Base-by-base conservation (phyloP, 345 rosid species). In the Cardamine occulta region DNA sequence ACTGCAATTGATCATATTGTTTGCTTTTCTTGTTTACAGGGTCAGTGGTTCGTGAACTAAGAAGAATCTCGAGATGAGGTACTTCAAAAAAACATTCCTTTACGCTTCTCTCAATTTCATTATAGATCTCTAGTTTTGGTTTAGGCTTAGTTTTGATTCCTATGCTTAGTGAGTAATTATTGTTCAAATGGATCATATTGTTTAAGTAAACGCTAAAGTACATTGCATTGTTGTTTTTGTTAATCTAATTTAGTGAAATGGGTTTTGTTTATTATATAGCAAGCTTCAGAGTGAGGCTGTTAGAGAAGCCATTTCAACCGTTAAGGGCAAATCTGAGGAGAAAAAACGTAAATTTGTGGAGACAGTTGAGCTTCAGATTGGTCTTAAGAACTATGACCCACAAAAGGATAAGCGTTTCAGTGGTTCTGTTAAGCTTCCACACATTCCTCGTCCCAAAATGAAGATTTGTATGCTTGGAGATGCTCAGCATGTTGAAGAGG, bases 401-500 rank as follows among this genome's bases (percentile, higher is more conserved):
- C 93, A 91, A 61, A 91, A 91, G 74, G 97, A 91, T 79, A 91
- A 89, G 82, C 88, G 95, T 81, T 89, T 91, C 84, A 91, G 91
- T 63, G 97, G 95, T 0, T 87, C 93, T 8, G 97, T 91, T 2
- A 91, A 87, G 84, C 66, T 91, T 48, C 94, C 94, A 0, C 93
- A 88, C 65, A 89, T 91, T 35, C 97, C 97, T 28, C 88, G 97
- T 8, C 91, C 95, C 1, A 86, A 89, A 69, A 89, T 89, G 97
- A 89, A 87, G 80, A 82, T 91, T 5, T 91, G 97, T 82, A 91
- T 91, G 95, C 91, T 91, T 57, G 97, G 97, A 68, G 97, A 91
- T 79, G 96, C 97, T 5, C 97, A 85, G 77, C 93, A 89, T 18
- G 91, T 89, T 6, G 97, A 91, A 61, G 93, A 91, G 97, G 97